A percentile compares a stretch with the other conserved stretches of the same genome.
phyloP scores from a whole-genome alignment of 352 stramenopile species.

The Pythium folliculosum region DNA sequence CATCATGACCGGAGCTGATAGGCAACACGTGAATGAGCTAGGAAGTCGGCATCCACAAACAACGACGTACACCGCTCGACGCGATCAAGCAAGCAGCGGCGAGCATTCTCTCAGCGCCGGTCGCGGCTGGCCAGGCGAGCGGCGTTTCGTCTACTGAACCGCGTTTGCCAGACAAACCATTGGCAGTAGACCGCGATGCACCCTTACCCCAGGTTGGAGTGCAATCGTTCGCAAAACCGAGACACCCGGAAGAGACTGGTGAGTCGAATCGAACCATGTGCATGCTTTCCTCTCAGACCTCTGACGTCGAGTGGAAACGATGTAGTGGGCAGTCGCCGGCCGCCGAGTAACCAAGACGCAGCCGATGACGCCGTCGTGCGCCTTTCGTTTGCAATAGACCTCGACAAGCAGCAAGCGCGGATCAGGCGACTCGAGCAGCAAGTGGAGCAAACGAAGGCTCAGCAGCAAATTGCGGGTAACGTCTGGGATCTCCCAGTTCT shows the following conservation, averaged over 20 bases:
- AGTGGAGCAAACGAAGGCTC: constrained; percentile 23
- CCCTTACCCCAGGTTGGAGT: too few species aligned
- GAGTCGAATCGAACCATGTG: too few species aligned
- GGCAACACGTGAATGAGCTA: not conserved
- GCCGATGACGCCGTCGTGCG: constrained; percentile 15
- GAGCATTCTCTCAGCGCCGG: not conserved
- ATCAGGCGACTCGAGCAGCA: constrained; percentile 33
- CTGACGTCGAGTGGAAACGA: not conserved
- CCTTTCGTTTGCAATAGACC: constrained; percentile 17
- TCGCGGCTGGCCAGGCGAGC: not conserved
- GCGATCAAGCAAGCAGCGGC: constrained; percentile 16
- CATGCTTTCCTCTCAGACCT: not conserved
- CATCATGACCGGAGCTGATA: not conserved
- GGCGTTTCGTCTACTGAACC: not conserved
- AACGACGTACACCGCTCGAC: not conserved
- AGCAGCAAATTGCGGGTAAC: not conserved
- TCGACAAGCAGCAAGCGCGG: constrained; percentile 34
- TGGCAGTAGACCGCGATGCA: too few species aligned
- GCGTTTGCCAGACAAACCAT: not conserved
- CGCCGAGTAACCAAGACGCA: constrained; percentile 18
- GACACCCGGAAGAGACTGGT: too few species aligned
- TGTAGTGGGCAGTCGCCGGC: not conserved
- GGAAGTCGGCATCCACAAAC: constrained; percentile 15
- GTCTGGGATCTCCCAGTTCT: constrained; percentile 1
- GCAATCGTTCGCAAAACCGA: not conserved